Percentiles rank a stretch among this genome's conserved stretches.
Conservation (phyloP, 805 yeast genomes). For the Kodamaea neixiangensis region DNA sequence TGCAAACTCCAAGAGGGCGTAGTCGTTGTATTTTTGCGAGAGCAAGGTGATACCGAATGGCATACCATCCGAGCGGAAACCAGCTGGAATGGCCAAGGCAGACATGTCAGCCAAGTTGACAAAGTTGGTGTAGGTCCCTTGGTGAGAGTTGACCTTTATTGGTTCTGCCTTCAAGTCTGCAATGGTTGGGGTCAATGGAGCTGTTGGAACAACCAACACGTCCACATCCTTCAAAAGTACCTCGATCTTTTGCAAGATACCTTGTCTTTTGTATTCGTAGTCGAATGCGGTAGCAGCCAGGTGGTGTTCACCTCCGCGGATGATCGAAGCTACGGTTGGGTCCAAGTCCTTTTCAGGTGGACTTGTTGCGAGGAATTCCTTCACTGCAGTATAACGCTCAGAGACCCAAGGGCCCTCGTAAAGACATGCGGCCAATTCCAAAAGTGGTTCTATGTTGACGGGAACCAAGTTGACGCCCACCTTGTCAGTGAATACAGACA, state of each 20-base stretch:
- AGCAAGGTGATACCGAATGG: slow-evolving; percentile 90
- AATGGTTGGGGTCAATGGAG: slow-evolving; percentile 88
- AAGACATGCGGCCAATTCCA: slow-evolving; percentile 80
- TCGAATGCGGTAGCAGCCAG: slow-evolving; percentile 83
- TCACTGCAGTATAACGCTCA: slow-evolving; percentile 84
- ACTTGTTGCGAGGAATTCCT: slow-evolving; percentile 66
- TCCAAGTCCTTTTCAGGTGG: slow-evolving; percentile 75
- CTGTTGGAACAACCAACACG: slow-evolving; percentile 86
- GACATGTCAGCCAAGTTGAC: slow-evolving; percentile 92
- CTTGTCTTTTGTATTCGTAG: slow-evolving; percentile 85
- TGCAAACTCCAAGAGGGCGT: slow-evolving; percentile 85
- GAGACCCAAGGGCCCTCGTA: slow-evolving; percentile 99
- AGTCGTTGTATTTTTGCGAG: slow-evolving; percentile 82
- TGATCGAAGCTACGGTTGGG: slow-evolving; percentile 78
- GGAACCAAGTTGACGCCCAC: slow-evolving; percentile 61
- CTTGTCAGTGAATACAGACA: slow-evolving; percentile 42
- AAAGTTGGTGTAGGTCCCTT: slow-evolving; percentile 98
- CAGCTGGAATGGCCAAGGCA: slow-evolving; percentile 89
- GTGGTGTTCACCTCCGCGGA: slow-evolving; percentile 73
- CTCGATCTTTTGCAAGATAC: slow-evolving; percentile 65
- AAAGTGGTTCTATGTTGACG: slow-evolving; percentile 71
- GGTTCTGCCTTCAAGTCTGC: slow-evolving; percentile 77
- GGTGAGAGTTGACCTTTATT: slow-evolving; percentile 76
- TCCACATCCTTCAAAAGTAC: slow-evolving; percentile 61
- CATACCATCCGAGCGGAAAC: slow-evolving; percentile 78